Base-by-base conservation (phyloP, 2,329 filamentous ascomycete genomes). In the Exophiala spinifera region DNA sequence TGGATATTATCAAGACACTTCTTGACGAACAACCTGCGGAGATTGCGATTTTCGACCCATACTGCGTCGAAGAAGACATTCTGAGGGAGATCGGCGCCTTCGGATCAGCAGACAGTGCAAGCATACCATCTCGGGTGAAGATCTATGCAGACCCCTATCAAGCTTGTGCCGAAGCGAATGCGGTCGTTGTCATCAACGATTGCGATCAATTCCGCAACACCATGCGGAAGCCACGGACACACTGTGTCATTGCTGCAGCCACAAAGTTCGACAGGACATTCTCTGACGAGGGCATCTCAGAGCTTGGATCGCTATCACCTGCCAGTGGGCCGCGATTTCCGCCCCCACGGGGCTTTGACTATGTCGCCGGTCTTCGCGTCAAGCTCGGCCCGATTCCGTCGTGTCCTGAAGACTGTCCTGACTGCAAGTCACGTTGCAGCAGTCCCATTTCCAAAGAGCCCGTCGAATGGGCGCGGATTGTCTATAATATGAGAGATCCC, bases 41-140 rank as follows among this genome's bases (percentile, higher is more conserved):
- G 66, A 79, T 89, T 47, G 79, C 82, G 45, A 80, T 89, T 53
- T 89, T 83, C 65, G 87, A 91, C 67, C 85, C 86, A 1, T 74
- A 71, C 52, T 77, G 67, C 61, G 65, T 66, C 36, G 65, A 67
- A 4, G 64, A 67, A 20, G 66, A 72, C n/a, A 69, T 77, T n/a
- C 63, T 68, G 39, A 64, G 65, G 0, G 75, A 77, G 47, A 63
- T 77, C 20, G 64, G 65, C 40, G 58, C 40, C 4, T 46, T 66
- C 31, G 13, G 49, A 66, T 17, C 60, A 64, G 23, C 48, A 69
- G 52, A 46, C 13, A 23, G 47, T 15, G 37, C 62, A 3, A 63
- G 64, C 23, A 63, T 43, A 45, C 28, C 28, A 21, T 31, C 46
- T 33, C 8, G 56, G 20, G 60, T 79, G 33, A 72, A 70, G 25